Conservation (phyloP, 2,329 filamentous ascomycete genomes). For the Grosmannia clavigera region DNA sequence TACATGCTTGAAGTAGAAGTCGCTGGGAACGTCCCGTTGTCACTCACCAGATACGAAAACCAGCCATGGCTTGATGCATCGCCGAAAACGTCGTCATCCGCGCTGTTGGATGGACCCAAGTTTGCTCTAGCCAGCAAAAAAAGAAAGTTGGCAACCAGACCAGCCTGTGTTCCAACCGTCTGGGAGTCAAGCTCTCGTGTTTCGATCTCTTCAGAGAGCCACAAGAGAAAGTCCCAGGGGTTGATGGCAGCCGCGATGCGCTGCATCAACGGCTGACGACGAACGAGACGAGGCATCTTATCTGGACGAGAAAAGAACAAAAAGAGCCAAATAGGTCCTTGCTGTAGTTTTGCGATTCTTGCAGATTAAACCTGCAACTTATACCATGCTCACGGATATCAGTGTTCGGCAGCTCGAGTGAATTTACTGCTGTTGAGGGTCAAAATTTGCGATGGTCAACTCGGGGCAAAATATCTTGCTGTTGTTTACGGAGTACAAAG, state of each 20-base stretch:
- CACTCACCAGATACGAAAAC: constrained; percentile 11
- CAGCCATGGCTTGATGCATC: constrained; percentile 28
- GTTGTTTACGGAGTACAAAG: background rate
- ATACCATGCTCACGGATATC: background rate
- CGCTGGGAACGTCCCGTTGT: too few relatives aligned
- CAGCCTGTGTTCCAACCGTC: constrained; percentile 62
- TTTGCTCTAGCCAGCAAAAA: constrained; percentile 80
- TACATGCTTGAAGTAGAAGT: background rate
- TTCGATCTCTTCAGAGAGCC: constrained; percentile 86
- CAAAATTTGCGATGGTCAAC: background rate
- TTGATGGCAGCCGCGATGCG: constrained; percentile 73
- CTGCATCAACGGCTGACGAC: constrained; percentile 65
- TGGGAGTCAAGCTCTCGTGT: constrained; percentile 84
- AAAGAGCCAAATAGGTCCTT: background rate
- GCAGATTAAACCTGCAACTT: too few relatives aligned
- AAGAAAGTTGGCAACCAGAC: constrained; percentile 61
- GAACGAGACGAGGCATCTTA: constrained; percentile 71
- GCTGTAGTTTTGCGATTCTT: background rate
- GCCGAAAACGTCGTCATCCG: constrained; percentile 65
- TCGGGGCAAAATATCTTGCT: background rate
- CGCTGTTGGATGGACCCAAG: constrained; percentile 36
- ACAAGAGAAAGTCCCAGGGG: constrained; percentile 79
- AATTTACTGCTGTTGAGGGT: background rate
- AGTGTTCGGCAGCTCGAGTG: background rate
- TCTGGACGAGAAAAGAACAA: background rate